A percentile compares a stretch with the other conserved stretches of the same genome.
phyloP scores from a whole-genome alignment of 1,284 basidiomycete species.

The Ustilago sp. region DNA sequence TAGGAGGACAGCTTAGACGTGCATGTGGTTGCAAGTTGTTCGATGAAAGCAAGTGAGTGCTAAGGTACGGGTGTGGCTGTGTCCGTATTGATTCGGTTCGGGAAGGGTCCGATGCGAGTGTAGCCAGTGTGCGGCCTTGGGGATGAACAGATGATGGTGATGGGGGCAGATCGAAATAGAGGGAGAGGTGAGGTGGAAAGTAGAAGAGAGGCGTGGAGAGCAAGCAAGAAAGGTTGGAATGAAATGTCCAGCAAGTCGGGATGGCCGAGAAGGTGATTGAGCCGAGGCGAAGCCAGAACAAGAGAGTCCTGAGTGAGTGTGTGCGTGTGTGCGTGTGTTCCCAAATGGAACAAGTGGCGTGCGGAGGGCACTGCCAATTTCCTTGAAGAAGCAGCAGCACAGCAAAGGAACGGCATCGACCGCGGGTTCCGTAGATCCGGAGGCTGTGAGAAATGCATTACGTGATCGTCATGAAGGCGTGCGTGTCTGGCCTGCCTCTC shows the following conservation, averaged over 20 bases:
- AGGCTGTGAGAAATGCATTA: not conserved
- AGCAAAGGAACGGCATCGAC: not conserved
- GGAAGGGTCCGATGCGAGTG: not conserved
- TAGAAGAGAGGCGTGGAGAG: not conserved
- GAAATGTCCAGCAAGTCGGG: not conserved
- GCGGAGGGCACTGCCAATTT: not conserved
- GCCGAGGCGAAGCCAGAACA: not conserved
- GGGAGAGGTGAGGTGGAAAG: not conserved
- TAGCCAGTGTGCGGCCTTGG: not conserved
- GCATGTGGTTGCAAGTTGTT: not conserved
- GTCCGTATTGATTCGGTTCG: not conserved
- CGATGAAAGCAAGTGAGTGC: not conserved
- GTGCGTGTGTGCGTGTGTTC: not conserved
- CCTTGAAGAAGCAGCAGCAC: not conserved
- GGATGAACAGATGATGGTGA: not conserved
- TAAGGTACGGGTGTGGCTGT: not conserved
- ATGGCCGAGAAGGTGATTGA: slow-evolving; percentile 1
- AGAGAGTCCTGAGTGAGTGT: not conserved
- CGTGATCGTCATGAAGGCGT: too few relatives aligned
- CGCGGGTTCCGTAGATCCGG: slow-evolving; percentile 1
- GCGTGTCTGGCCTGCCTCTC: too few relatives aligned
- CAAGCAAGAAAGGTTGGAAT: not conserved
- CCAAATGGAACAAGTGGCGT: slow-evolving; percentile 1
- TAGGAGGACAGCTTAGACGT: not conserved
- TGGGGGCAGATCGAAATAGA: not conserved